Evolutionary conservation across 1,284 basidiomycete species (phyloP), one percentile per base, ranked within the genome.

Genomic region (Fomitopsis pinicola): DNA sequence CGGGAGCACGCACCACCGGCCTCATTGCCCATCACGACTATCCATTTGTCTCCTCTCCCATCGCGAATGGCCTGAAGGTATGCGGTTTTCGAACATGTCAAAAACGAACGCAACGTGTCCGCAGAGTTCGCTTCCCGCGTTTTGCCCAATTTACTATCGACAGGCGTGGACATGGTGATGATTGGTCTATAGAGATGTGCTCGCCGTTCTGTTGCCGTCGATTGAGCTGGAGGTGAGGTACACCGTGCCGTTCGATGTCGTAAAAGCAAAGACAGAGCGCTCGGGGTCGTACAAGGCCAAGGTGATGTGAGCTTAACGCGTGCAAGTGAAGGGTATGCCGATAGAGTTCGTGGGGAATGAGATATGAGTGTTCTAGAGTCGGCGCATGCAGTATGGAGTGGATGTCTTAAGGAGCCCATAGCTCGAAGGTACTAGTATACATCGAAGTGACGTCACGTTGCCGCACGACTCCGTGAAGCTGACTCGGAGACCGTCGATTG

Each of bases 11-110:
- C 69, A 94, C 95, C 94, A 71, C 94, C 94, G 10, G 95, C 92
- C 75, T 97, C 94, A 71, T 97, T 97, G 1, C 95, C 95, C 84
- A 94, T 92, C 0, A 87, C 88, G 5, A 96, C 79, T 0, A 84
- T 89, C 94, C 94, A 97, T 48, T 87, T 82, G 9, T 70, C 67
- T 12, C 71, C 81, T 58, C 76, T 76, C 0, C 79, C 81, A 1
- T 67, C 67, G 8, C 73, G 63, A 5, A 85, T 63, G 40, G 80
- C 82, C 2, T 67, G 67, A 56, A 86, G 62, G 66, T 86, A 87
- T 4, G 66, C 66, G n/a, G 72, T 66, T 63, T 81, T 83, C 14
- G 35, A 33, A 12, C 50, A 33, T n/a, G 5, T 4, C 26, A 53
- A 12, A 17, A 36, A 53, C 50, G 14, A 26, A 30, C 50, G 54